These are phyloP conservation scores for Mucor saturninus DNA, from an alignment of 371 early-diverging fungal genomes.

Conservation along the genomic window DNA sequence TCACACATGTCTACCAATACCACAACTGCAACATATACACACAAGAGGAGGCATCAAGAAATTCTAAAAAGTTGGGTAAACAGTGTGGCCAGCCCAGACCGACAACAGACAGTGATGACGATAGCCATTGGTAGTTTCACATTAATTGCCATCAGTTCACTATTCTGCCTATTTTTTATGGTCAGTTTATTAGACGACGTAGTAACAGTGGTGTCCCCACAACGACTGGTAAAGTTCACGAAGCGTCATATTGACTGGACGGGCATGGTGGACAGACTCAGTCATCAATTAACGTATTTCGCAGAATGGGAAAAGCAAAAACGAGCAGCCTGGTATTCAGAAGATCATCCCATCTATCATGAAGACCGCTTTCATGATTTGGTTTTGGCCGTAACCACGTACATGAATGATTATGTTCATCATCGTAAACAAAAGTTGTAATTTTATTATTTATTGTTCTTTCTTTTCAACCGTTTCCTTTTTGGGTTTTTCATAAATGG, in stretches of 20 bases:
- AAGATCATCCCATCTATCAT: conserved; percentile 22
- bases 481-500: conserved; percentile 26
- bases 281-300: conserved; percentile 35
- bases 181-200: conserved; percentile 39
- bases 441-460: conserved; percentile 12
- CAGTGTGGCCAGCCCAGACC: not conserved
- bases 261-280: conserved; percentile 17
- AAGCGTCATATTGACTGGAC: conserved; percentile 33
- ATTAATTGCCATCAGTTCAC: conserved; percentile 16
- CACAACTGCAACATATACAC: not conserved
- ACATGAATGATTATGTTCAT: conserved; percentile 31
- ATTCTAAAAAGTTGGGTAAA: not conserved
- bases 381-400: conserved; percentile 27
- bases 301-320: conserved; percentile 48
- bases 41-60: not conserved
- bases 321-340: conserved; percentile 36
- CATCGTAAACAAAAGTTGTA: conserved; percentile 16
- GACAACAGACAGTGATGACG: not conserved
- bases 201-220: conserved; percentile 28
- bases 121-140: conserved; percentile 28
- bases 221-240: conserved; percentile 24
- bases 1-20: not conserved
- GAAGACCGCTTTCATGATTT: conserved; percentile 37
- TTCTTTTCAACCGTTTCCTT: conserved; percentile 1
- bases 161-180: conserved; percentile 36